Evolutionary conservation across 257 asterid species (phyloP), one percentile per base, ranked within the genome.

Genomic region (Nemophila menziesii): DNA sequence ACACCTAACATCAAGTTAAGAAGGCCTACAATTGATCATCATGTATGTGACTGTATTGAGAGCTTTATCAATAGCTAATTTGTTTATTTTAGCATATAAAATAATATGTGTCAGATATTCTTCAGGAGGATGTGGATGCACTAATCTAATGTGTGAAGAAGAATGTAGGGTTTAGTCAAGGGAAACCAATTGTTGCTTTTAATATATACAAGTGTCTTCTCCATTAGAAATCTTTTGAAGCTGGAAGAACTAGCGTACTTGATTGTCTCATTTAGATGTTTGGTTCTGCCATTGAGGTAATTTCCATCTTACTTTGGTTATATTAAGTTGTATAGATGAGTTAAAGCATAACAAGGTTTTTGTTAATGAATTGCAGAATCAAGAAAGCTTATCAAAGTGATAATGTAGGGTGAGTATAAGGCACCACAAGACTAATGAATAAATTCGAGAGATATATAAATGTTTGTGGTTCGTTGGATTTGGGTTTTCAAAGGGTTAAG

Each of bases 201-300:
- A 85, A 94, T 26, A 85, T 90, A 54, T 90, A 81, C 70, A 90
- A 90, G 57, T 90, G 94, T 66, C 96, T 90, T 63, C 75, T 90
- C 66, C 85, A 90, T 60, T 90, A 96, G 99, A 81, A 78, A 70
- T 90, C 99, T 51, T 90, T 90, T 52, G 99, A 90, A 85, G 99
- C 99, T 20, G 99, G 85, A 44, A 75, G 92, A 49, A 90, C 99
- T 22, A 90, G 96, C 57, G 96, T 90, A 41, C 85, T 90, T 63
- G 99, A 90, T 68, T 94, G 94, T 54, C 87, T 90, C 69, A 71
- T 90, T 77, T 80, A 82, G 68, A 90, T 85, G 94, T 72, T 90
- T 59, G 96, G 96, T 64, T 81, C 94, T 29, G 92, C 94, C 66
- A 85, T 90, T 40, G 95, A 80, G 95, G 98, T 87, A 71, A n/a